These are phyloP conservation scores for Phallus indusiatus DNA, from an alignment of 768 basidiomycete genomes.

Conservation along the genomic window DNA sequence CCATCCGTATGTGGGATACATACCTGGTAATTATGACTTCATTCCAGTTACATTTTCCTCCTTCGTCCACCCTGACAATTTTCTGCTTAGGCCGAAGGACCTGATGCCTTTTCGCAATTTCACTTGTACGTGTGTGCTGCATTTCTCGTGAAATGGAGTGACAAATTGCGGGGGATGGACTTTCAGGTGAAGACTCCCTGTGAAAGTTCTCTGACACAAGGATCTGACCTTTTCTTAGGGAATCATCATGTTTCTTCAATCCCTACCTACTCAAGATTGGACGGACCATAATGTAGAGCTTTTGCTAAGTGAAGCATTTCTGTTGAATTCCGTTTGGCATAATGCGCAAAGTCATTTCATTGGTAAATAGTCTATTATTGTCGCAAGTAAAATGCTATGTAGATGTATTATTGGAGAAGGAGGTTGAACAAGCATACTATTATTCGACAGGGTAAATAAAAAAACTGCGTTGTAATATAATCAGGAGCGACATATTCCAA, in stretches of 20 bases:
- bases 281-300: conserved; percentile 93
- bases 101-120: conserved; percentile 98
- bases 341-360: conserved; percentile 84
- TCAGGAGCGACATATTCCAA: too few species aligned
- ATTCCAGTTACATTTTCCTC: background rate
- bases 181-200: conserved; percentile 70
- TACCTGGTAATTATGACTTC: conserved; percentile 64
- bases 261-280: conserved; percentile 88
- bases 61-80: background rate
- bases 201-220: background rate
- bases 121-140: conserved; percentile 98
- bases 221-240: conserved; percentile 42
- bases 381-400: background rate
- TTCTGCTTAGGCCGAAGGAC: conserved; percentile 73
- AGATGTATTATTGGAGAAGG: background rate
- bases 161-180: conserved; percentile 90
- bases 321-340: conserved; percentile 87
- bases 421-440: too few species aligned
- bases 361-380: conserved; percentile 30
- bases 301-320: conserved; percentile 91
- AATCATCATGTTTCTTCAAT: conserved; percentile 98
- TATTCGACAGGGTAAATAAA: too few species aligned
- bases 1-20: conserved; percentile 99
- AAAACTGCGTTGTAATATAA: too few species aligned
- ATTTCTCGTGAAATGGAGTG: conserved; percentile 92